Evolutionary conservation across 2,329 filamentous ascomycete genomes (phyloP), one percentile per base, ranked within the genome.

Genomic region (Claviceps sp.): DNA sequence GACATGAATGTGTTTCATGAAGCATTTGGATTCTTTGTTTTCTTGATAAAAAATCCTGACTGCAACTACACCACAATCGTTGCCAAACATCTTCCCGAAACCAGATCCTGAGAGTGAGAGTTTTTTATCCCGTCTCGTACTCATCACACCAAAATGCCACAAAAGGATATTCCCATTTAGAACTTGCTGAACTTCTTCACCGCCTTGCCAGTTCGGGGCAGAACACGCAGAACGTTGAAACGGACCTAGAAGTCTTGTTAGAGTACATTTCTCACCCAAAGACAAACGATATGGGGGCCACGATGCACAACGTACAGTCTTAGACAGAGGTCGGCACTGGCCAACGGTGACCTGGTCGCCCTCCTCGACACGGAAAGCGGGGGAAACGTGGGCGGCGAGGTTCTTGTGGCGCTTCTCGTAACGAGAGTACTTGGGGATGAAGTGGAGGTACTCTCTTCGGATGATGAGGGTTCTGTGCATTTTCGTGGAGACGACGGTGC

Each of bases 381-480:
- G 93, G 61, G 90, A 96, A 69, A 97, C 91, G 84, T 98, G 93
- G 64, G 91, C 93, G 69, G 93, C 88, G 62, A 98, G 82, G 85
- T 98, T 98, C 86, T 96, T 96, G 88, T 98, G 93, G 75, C 93
- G 84, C 86, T 96, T 97, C 88, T 98, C 94, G 77, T 98, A 98
- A 85, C 93, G 88, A 73, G 87, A 82, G 85, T 98, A 98, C 82
- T 98, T 98, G 76, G 90, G 90, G 72, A 98, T 86, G 79, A 88
- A 98, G 82, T 98, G 93, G 59, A 98, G 88, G 83, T 98, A 98
- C 83, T 98, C 93, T 77, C 93, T 86, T 75, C 93, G 93, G 82
- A 98, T 94, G 78, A 98, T 86, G 73, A 97, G 79, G 68, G 93
- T 98, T 78, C 93, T 88, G 87, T 98, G 93, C 93, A 98, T 98